Conservation (phyloP, 2,329 filamentous ascomycete genomes). For the Aureobasidium melanogenum region DNA sequence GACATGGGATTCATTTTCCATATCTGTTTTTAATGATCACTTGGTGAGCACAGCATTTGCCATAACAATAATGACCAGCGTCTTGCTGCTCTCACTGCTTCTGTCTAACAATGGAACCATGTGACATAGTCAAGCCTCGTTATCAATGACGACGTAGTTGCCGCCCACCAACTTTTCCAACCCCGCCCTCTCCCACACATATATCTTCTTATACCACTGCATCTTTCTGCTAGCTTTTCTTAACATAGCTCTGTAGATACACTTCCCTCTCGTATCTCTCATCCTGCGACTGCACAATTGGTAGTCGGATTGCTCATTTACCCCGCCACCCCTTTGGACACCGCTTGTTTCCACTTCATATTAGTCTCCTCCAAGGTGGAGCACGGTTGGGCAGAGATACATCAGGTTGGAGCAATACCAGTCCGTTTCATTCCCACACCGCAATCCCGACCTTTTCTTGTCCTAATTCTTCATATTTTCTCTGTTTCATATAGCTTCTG, state of each 20-base stretch:
- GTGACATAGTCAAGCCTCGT: conserved; percentile 2
- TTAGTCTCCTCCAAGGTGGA: conserved; percentile 7
- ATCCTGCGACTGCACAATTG: neutral
- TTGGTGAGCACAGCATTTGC: neutral
- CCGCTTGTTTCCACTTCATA: conserved; percentile 10
- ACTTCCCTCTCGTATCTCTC: neutral
- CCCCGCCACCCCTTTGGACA: conserved; percentile 9
- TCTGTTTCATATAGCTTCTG: neutral
- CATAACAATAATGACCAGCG: neutral
- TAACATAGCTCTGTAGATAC: neutral
- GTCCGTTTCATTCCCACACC: conserved; percentile 1
- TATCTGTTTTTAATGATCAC: neutral
- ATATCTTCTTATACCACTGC: neutral
- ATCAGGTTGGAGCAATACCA: conserved; percentile 10
- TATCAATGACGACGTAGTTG: neutral
- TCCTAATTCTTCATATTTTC: neutral
- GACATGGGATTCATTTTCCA: too few species aligned
- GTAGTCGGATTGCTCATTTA: conserved; percentile 6
- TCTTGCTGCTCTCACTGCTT: neutral
- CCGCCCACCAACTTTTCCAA: conserved; percentile 7
- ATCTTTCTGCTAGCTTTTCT: neutral
- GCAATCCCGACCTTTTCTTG: neutral
- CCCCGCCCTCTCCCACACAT: conserved; percentile 3
- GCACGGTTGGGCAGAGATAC: conserved; percentile 7
- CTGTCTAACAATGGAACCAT: conserved; percentile 1